Evolutionary conservation across 495 filamentous ascomycete genomes (phyloP).

Genomic region (Penicillium steckii): DNA sequence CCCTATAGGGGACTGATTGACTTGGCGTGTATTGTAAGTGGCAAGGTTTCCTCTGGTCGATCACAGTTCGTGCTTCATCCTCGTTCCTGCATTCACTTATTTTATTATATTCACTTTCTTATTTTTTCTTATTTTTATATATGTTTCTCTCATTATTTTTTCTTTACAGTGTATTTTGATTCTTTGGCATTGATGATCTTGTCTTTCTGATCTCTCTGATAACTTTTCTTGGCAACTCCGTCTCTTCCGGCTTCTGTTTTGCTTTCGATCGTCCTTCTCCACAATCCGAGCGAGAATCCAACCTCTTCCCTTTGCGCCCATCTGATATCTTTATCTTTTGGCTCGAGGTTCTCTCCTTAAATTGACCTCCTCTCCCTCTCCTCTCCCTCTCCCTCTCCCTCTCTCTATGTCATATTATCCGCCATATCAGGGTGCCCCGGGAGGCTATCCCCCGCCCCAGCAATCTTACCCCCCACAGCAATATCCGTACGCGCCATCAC

Average conservation of each 20-base stretch:
- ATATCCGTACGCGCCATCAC: conserved; percentile 39
- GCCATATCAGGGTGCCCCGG: conserved; percentile 44
- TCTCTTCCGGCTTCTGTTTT: conserved; percentile 22
- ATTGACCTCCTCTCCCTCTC: not conserved
- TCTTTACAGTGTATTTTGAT: too few species aligned
- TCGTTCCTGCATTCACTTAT: conserved; percentile 2
- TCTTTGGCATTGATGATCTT: not conserved
- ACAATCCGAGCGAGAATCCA: conserved; percentile 9
- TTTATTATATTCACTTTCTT: not conserved
- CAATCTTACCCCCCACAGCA: conserved; percentile 30
- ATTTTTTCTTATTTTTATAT: not conserved
- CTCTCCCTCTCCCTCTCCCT: not conserved
- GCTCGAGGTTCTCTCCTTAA: too few species aligned
- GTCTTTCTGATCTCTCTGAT: not conserved
- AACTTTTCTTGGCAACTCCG: conserved; percentile 16
- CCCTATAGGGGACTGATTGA: conserved; percentile 4
- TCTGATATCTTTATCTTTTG: conserved; percentile 2
- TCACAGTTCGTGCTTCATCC: conserved; percentile 7
- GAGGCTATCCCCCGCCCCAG: conserved; percentile 48
- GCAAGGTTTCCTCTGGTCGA: conserved; percentile 4
- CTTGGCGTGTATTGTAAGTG: conserved; percentile 4
- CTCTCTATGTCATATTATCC: conserved; percentile 52
- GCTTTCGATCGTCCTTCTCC: conserved; percentile 23
- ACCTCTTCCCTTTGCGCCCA: not conserved
- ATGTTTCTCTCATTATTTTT: not conserved